Base-by-base conservation (phyloP, 345 rosid genomes). In the Citrus hindsii region DNA sequence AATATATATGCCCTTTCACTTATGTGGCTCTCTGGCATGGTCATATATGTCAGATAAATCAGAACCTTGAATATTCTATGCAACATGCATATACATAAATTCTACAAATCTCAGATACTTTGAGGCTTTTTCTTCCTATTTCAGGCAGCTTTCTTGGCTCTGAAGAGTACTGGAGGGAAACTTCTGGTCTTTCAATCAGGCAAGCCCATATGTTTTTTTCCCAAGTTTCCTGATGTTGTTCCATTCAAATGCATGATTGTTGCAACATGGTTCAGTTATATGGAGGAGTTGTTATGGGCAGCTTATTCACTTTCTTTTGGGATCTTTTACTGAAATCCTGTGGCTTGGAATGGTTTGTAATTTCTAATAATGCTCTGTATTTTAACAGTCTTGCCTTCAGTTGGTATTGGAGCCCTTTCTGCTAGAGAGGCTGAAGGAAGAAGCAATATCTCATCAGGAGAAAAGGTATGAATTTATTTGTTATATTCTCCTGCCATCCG, bases 141-240 rank as follows among this genome's bases (percentile, higher is more conserved):
- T 73, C 91, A 96, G 99, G 98, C 98, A 48, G 92, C 95, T 76
- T 94, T 87, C 86, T 85, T 94, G 89, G 98, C 99, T 38, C 87
- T 94, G 98, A 96, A 94, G 89, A 92, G 85, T 81, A 92, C 88
- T 76, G 99, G 99, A 38, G 98, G 99, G 76, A 94, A 94, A 86
- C 98, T 96, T 78, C 75, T 96, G 86, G 94, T 94, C 76, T 96
- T 96, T 81, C 99, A 96, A 84, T 94, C 99, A 90, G 99, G 99
- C 85, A 83, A 78, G 91, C 78, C 59, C 21, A 13, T 38, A n/a
- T 70, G 48, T 67, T 61, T 10, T 48, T 58, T 42, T 19, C 9
- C 9, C 65, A 33, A 58, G 21, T 77, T 40, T 69, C 67, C 33
- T 70, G 64, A 58, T 68, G 74, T 71, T 37, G 59, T 73, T 37